Conservation (phyloP, 2,329 filamentous ascomycete genomes). For the Ophiocordyceps camponoti-leonardi region DNA sequence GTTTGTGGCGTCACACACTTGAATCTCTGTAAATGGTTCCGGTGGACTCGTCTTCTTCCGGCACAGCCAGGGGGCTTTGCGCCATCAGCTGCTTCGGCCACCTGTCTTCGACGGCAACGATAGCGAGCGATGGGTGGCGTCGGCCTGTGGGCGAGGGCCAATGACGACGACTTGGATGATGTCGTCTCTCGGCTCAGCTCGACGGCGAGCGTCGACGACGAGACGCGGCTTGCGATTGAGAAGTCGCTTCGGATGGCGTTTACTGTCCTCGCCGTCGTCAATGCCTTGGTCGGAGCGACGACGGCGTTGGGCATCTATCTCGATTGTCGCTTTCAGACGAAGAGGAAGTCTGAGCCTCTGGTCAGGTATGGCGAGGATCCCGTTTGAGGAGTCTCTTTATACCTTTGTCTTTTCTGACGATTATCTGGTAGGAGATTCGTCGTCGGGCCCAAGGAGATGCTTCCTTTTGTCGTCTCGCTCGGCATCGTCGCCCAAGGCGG, state of each 20-base stretch:
- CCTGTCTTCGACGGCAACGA: not conserved
- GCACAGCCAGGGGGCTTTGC: conserved; percentile 5
- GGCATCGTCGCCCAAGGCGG: conserved; percentile 41
- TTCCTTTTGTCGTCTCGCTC: conserved; percentile 38
- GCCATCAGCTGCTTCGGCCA: conserved; percentile 3
- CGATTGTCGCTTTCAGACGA: conserved; percentile 31
- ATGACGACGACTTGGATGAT: conserved; percentile 5
- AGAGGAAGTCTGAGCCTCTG: conserved; percentile 21
- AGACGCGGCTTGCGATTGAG: conserved; percentile 32
- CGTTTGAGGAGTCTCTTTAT: too few relatives aligned
- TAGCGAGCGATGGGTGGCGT: conserved; percentile 1
- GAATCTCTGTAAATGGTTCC: conserved; percentile 1
- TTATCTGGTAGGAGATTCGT: conserved; percentile 20
- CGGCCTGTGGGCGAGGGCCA: conserved; percentile 1
- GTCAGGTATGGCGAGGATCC: conserved; percentile 19
- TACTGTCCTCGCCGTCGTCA: conserved; percentile 43
- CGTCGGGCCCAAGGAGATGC: conserved; percentile 28
- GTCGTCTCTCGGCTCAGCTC: conserved; percentile 20
- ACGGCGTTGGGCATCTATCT: conserved; percentile 39
- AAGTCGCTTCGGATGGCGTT: conserved; percentile 44
- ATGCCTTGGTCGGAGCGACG: conserved; percentile 37
- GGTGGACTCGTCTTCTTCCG: not conserved
- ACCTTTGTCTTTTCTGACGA: not conserved
- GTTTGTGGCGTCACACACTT: too few relatives aligned
- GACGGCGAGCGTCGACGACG: conserved; percentile 28